Evolutionary conservation across 352 stramenopile genomes (phyloP), one percentile per base, ranked within the genome.

Genomic region (Globisporangium takayamanum): DNA sequence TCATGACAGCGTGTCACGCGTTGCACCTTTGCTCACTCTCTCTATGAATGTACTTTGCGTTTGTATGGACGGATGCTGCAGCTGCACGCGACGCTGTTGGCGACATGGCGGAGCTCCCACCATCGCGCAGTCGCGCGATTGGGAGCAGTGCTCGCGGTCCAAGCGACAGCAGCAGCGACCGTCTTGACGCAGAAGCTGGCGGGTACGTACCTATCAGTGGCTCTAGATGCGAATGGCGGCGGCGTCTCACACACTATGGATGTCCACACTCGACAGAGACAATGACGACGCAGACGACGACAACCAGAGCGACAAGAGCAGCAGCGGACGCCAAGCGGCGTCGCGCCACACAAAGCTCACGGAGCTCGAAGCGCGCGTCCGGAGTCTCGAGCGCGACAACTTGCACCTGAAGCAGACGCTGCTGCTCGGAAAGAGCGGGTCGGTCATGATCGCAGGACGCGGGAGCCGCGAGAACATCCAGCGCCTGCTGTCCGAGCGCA

Each of bases 321-420:
- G 48, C n/a, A 20, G 37, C 20, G 48, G 50, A 7, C 45, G 55
- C 18, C 42, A 50, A 16, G 41, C 58, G 39, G 53, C 64, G 18
- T 72, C 69, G 49, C 70, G 70, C 42, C 70, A 89, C 57, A 84
- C 73, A n/a, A 88, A 84, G 53, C 76, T 92, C 50, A 87, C 79
- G 41, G 76, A 92, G 48, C 64, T 92, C 39, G 81, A 89, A 59
- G 59, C 79, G 49, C 78, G 87, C 56, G 81, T 92, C 67, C 76
- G 81, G 30, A 66, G 60, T 5, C 62, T 92, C 5, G 81, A 92
- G 69, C 69, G 76, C 42, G 79, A 92, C 62, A 92, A 92, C 61
- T 45, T 89, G 47, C 79, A 89, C 53, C 51, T 92, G 16, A 92
- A 92, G 53, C 81, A 89, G 57, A 81, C 81, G 39, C 66, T 92